Percentiles rank a stretch among this genome's conserved stretches.
phyloP scores from a whole-genome alignment of 257 asterid genomes.

The Eustoma russellianum region DNA sequence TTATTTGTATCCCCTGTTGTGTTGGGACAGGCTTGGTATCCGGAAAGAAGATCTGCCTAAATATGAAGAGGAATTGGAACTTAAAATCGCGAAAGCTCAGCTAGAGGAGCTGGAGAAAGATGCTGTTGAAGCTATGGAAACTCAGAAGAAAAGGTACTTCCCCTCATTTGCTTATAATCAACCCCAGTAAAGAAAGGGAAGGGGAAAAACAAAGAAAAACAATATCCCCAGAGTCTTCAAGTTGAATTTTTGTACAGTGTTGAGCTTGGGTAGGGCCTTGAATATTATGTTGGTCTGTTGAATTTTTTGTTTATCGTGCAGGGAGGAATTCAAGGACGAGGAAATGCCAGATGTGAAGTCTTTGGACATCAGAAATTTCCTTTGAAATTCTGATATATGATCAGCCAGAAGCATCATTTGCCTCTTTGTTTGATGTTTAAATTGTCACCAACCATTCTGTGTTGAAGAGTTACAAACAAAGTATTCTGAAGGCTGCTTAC shows the following conservation, averaged over 20 bases:
- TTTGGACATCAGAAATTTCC: conserved; percentile 75
- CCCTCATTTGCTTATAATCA: background rate
- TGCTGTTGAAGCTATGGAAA: conserved; percentile 81
- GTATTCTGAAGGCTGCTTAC: too few relatives aligned
- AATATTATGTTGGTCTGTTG: conserved; percentile 1
- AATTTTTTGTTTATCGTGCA: conserved; percentile 17
- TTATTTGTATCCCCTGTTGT: conserved; percentile 4
- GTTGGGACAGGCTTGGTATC: conserved; percentile 61
- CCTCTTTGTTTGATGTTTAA: too few relatives aligned
- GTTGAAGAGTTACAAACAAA: too few relatives aligned
- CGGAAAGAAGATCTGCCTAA: conserved; percentile 73
- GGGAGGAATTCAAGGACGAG: conserved; percentile 90
- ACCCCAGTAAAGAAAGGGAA: background rate
- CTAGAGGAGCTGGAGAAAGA: conserved; percentile 83
- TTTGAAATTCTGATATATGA: background rate
- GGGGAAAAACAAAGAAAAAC: background rate
- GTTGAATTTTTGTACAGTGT: background rate
- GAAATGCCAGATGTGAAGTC: conserved; percentile 71
- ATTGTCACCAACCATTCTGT: too few relatives aligned
- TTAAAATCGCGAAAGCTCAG: conserved; percentile 81
- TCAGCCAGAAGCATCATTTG: too few relatives aligned
- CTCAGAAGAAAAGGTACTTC: conserved; percentile 73
- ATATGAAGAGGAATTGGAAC: conserved; percentile 77
- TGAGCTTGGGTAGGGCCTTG: background rate
- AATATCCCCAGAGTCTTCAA: background rate